Base-by-base conservation (phyloP, 2,329 filamentous ascomycete species). In the Arthrobotrys sinensis region DNA sequence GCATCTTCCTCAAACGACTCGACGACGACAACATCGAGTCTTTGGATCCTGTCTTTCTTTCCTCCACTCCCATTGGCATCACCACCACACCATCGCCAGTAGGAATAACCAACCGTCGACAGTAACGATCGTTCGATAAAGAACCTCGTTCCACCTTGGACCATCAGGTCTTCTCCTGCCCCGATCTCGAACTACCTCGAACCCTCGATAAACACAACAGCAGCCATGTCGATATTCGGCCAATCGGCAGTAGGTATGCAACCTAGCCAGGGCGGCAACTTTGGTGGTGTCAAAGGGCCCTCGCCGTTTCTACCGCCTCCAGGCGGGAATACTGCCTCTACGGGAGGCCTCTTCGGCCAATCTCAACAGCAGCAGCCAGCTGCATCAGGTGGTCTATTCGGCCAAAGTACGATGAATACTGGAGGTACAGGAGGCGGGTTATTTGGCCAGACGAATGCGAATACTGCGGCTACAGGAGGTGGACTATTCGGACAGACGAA, bases 381-480 rank as follows among this genome's bases (percentile, higher is more conserved):
- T 34, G 36, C 36, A 38, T 48, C 28, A 5, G 62, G 75, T 40
- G 66, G 75, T 3, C 24, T 70, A 28, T 76, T 76, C 28, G 72
- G 72, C 5, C 72, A 76, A 45, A 76, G 72, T 16, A 64, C 72
- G 36, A 21, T 55, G 32, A 65, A 57, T 45, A 69, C 64, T 46
- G 71, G 71, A 16, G 19, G 24, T 48, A 12, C 55, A 11, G 65
- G 65, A 14, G 69, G 81, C 14, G 76, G 81, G 10, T 48, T 81
- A 45, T 81, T 83, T 53, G 82, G 81, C 19, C 77, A 81, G 8
- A 81, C 79, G 16, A 38, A 50, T 40, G 70, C 77, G 53, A 80
- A 76, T 38, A 43, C 72, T 52, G 79, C 79, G 24, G 53, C 80
- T 34, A n/a, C 66, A 11, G 65, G 79, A 40, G 66, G 67, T 38